phyloP scores from a whole-genome alignment of 768 basidiomycete genomes.

The Naganishia kalamii region DNA sequence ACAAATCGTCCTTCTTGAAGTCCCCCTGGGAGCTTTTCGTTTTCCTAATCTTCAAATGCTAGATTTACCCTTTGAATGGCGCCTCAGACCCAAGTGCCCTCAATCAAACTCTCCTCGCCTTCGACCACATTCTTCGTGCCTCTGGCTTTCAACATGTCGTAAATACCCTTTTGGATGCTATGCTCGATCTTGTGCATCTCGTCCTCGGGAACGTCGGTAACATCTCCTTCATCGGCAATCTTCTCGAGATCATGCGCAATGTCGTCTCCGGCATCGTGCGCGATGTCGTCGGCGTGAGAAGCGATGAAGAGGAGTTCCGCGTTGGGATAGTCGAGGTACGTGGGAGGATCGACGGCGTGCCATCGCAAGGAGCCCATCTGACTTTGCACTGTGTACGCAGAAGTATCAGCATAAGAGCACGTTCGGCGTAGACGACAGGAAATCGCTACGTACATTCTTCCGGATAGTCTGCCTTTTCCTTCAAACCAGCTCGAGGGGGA shows the following conservation, averaged over 20 bases:
- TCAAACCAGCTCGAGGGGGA: conserved; percentile 10
- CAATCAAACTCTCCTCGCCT: conserved; percentile 14
- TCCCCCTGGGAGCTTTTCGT: background rate
- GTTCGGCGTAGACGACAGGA: too few species aligned
- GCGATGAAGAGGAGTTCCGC: conserved; percentile 24
- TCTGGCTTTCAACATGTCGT: conserved; percentile 18
- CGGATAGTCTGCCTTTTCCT: conserved; percentile 21
- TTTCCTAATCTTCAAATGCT: background rate
- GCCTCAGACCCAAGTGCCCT: conserved; percentile 22
- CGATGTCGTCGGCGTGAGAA: conserved; percentile 8
- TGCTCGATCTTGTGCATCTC: conserved; percentile 13
- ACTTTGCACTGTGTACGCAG: conserved; percentile 22
- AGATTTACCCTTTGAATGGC: background rate
- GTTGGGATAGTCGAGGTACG: conserved; percentile 21
- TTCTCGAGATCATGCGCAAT: conserved; percentile 22
- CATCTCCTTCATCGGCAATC: conserved; percentile 21
- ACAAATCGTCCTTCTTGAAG: too few species aligned
- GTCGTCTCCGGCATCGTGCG: conserved; percentile 14
- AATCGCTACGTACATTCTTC: conserved; percentile 21
- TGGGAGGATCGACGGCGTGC: conserved; percentile 20
- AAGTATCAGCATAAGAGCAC: too few species aligned
- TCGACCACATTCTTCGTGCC: background rate
- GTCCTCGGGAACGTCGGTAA: background rate
- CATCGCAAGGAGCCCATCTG: conserved; percentile 20
- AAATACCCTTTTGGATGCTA: conserved; percentile 9